Evolutionary conservation across 2,329 filamentous ascomycete species (phyloP), one percentile per base, ranked within the genome.

Genomic region (Atkinsonella hypoxylon): DNA sequence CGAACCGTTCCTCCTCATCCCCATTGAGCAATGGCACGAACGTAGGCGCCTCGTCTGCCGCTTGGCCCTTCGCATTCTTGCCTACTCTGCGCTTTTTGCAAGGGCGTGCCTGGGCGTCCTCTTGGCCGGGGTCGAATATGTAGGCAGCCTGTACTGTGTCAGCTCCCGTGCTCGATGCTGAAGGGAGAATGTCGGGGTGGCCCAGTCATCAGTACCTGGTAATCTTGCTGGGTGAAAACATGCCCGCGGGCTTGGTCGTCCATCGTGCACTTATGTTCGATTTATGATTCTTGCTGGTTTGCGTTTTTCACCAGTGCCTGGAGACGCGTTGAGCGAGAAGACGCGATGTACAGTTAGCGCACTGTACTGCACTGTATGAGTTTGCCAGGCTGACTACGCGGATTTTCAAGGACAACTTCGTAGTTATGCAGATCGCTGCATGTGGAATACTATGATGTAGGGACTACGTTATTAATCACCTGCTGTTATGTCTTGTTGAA

Each of bases 21-120:
- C 78, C 79, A 52, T 73, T 70, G 8, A 85, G 65, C 17, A 85
- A 68, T 8, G 73, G 67, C 18, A 74, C 70, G 52, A 81, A 84
- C 2, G 59, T 54, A 1, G 66, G 58, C 5, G 57, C 49, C 3
- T 58, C 49, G 7, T 54, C 51, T 7, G 43, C 43, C 20, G 57
- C 43, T 12, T 48, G 48, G 39, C 47, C n/a, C 31, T 58, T 57
- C 22, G 61, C 54, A 48, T 68, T 69, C 49, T 70, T 73, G 0
- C 71, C 70, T 8, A 79, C 67, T 60, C 75, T 81, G 50, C 80
- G 73, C 51, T 76, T 72, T 62, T 86, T 85, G 36, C 73, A 61
- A 30, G 79, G 75, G 39, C 76, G 61, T 42, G 65, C 44, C 10
- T 43, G 22, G 9, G 30, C 61, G 36, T 62, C 66, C 31, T 67